phyloP scores from a whole-genome alignment of 2,329 filamentous ascomycete genomes.

The Aspergillus arachidicola region DNA sequence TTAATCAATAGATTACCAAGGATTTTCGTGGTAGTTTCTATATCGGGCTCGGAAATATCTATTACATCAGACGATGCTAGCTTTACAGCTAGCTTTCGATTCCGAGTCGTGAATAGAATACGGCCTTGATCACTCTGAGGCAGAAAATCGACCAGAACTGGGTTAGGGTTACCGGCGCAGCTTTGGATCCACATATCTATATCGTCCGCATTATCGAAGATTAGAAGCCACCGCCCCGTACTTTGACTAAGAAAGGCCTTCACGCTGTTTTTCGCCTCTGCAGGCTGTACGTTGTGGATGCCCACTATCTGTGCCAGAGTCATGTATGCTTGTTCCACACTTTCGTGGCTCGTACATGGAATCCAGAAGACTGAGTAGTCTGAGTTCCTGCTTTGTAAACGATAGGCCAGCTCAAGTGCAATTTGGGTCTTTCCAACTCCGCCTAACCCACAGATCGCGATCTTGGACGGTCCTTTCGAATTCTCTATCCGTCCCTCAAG shows the following conservation, averaged over 20 bases:
- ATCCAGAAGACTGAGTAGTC: constrained; percentile 4
- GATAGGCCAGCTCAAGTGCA: not conserved
- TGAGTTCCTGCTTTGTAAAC: not conserved
- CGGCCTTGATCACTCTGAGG: constrained; percentile 23
- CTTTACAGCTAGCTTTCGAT: constrained; percentile 18
- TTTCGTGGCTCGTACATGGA: constrained; percentile 22
- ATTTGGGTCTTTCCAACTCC: constrained; percentile 4
- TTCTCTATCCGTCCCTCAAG: not conserved
- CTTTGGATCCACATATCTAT: constrained; percentile 18
- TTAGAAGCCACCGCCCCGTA: constrained; percentile 21
- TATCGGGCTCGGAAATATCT: not conserved
- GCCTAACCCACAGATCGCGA: not conserved
- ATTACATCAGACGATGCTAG: constrained; percentile 12
- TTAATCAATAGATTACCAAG: not conserved
- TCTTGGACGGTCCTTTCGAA: not conserved
- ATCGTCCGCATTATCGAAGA: constrained; percentile 30
- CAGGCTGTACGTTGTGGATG: constrained; percentile 10
- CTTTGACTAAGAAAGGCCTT: not conserved
- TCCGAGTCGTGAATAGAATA: constrained; percentile 34
- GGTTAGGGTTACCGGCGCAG: not conserved
- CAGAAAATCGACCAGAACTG: constrained; percentile 15
- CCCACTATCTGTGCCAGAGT: not conserved
- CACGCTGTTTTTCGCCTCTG: not conserved
- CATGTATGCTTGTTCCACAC: constrained; percentile 27
- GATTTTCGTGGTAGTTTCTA: not conserved